These are phyloP conservation scores for Purpureocillium lavendulum DNA, from an alignment of 2,329 filamentous ascomycete species.

Conservation along the genomic window DNA sequence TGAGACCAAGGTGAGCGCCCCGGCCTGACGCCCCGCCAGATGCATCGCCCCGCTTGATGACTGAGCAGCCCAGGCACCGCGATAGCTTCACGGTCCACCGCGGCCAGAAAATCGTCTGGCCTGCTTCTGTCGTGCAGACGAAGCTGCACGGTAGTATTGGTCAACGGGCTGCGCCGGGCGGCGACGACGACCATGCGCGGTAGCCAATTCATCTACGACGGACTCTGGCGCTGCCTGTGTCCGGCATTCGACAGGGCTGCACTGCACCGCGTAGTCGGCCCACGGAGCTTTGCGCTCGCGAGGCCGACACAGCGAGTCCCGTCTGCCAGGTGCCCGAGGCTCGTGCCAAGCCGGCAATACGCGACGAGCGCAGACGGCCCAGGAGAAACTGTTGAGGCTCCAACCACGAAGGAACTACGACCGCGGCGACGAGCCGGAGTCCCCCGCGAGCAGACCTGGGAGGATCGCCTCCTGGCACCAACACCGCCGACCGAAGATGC, in stretches of 20 bases:
- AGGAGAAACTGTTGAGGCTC: background rate
- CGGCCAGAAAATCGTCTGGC: background rate
- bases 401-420: too few species aligned
- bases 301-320: conserved; percentile 5
- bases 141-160: background rate
- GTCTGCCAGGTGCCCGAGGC: too few species aligned
- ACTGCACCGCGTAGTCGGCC: conserved; percentile 23
- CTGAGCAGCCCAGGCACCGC: too few species aligned
- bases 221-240: conserved; percentile 57
- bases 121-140: background rate
- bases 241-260: conserved; percentile 39
- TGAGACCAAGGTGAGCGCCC: conserved; percentile 13
- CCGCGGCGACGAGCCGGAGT: background rate
- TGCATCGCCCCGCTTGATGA: conserved; percentile 17
- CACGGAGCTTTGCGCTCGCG: conserved; percentile 7
- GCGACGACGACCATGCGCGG: conserved; percentile 16
- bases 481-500: conserved; percentile 10
- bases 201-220: conserved; percentile 36
- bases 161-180: background rate
- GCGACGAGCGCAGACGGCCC: conserved; percentile 5
- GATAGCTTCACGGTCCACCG: background rate
- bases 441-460: conserved; percentile 1
- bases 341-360: conserved; percentile 6
- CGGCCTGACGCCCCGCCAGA: conserved; percentile 13
- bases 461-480: conserved; percentile 10